Evolutionary conservation across 2,329 filamentous ascomycete species (phyloP).

Genomic region (Nemania serpens): DNA sequence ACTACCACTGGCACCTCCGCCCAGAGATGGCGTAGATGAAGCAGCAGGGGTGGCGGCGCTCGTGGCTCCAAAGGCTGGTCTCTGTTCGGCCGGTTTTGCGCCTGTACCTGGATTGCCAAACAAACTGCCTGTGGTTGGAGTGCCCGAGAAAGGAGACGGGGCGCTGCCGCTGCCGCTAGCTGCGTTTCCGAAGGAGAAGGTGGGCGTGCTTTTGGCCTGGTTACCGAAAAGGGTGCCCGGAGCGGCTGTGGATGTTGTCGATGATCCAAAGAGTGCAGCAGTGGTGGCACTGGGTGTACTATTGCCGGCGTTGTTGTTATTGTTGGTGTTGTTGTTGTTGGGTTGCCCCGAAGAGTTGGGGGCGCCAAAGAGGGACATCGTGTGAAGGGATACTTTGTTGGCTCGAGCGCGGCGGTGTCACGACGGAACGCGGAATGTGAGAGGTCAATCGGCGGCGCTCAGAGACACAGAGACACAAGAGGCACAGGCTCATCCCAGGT

Average conservation of each 20-base stretch:
- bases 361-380: slow-evolving; percentile 45
- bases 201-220: slow-evolving; percentile 37
- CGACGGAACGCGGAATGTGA: slow-evolving; percentile 32
- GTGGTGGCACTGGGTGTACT: slow-evolving; percentile 35
- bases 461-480: slow-evolving; percentile 20
- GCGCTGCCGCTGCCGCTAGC: slow-evolving; percentile 30
- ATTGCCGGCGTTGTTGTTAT: too few species aligned
- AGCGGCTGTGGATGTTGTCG: slow-evolving; percentile 28
- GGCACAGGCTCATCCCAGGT: slow-evolving; percentile 24
- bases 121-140: slow-evolving; percentile 33
- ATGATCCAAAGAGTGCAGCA: slow-evolving; percentile 45
- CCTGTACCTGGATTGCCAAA: slow-evolving; percentile 42
- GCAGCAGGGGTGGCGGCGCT: slow-evolving; percentile 22
- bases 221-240: slow-evolving; percentile 24
- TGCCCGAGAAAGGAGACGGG: slow-evolving; percentile 30
- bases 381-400: slow-evolving; percentile 3
- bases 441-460: slow-evolving; percentile 18
- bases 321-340: slow-evolving; percentile 44
- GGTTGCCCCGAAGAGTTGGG: slow-evolving; percentile 37
- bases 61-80: slow-evolving; percentile 40
- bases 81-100: slow-evolving; percentile 41
- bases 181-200: slow-evolving; percentile 49
- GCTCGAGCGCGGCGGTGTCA: not conserved
- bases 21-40: slow-evolving; percentile 37
- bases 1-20: slow-evolving; percentile 26